Evolutionary conservation across 257 asterid species (phyloP), one percentile per base, ranked within the genome.

Genomic region (Solanum peruvianum): DNA sequence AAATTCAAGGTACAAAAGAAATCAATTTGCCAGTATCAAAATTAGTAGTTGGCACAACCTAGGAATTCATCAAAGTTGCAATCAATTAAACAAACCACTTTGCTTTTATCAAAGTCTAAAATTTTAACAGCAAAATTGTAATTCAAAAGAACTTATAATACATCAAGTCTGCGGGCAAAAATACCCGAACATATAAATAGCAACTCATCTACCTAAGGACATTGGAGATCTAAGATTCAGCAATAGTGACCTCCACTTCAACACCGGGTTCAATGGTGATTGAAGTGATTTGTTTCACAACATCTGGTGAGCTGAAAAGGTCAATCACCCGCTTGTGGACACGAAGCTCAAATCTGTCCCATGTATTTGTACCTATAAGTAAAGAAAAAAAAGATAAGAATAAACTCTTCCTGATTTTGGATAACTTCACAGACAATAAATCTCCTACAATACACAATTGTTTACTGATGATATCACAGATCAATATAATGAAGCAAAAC

Each of bases 181-280:
- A 49, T 31, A 5, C 69, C 45, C 29, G 11, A 49, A 29, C 45
- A 81, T 31, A 81, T 29, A 45, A 44, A 25, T 23, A 27, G 13
- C 9, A 27, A 80, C 67, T 47, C 85, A 81, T 81, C 85, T 29
- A 81, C 44, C 85, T 18, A 81, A 20, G 45, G 44, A 49, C 44
- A 47, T 47, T 27, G 44, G 44, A 39, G 52, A 80, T 80, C 85
- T 81, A 81, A 47, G 85, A 81, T 49, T 81, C 85, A 18, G 85
- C 85, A 81, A 81, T 81, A 49, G 85, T 81, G 85, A 81, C 85
- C 20, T 81, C 85, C 18, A 81, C 85, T 45, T 81, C 85, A 49
- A 81, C 85, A 81, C 85, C 85, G 4, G 85, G 85, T 81, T 81
- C 85, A 81, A 81, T 81, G 69, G 85, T 81, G 85, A 81, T 81